phyloP scores from a whole-genome alignment of 495 filamentous ascomycete genomes.

The Sabuloglossum arenarium region DNA sequence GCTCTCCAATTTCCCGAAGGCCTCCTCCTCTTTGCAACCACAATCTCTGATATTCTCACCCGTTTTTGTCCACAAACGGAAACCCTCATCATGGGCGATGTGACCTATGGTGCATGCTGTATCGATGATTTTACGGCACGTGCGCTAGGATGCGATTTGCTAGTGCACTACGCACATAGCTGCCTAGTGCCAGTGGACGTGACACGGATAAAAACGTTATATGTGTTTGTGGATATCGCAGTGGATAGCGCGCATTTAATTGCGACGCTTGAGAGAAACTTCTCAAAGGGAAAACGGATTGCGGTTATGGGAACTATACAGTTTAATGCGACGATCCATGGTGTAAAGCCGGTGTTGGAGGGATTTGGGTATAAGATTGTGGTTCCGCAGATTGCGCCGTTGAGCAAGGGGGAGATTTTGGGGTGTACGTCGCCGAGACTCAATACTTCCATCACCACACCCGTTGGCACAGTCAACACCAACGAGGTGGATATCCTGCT shows the following conservation, averaged over 20 bases:
- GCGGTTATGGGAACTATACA: conserved; percentile 95
- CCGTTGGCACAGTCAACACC: conserved; percentile 18
- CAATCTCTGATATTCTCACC: conserved; percentile 90
- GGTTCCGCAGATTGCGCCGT: conserved; percentile 79
- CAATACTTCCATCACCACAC: conserved; percentile 7
- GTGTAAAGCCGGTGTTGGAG: conserved; percentile 51
- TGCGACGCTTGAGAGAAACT: conserved; percentile 75
- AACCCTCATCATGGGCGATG: conserved; percentile 96
- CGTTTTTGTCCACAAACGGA: conserved; percentile 81
- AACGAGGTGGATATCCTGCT: conserved; percentile 53
- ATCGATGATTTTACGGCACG: conserved; percentile 97
- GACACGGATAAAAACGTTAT: conserved; percentile 85
- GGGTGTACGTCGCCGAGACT: conserved; percentile 85
- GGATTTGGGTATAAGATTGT: conserved; percentile 61
- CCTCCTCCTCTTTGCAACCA: conserved; percentile 86
- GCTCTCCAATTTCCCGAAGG: conserved; percentile 95
- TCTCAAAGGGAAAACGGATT: conserved; percentile 60
- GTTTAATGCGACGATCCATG: conserved; percentile 92
- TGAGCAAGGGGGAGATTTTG: conserved; percentile 85
- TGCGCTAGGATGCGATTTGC: conserved; percentile 79
- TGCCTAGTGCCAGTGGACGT: conserved; percentile 92
- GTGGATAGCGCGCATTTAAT: conserved; percentile 80
- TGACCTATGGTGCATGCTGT: conserved; percentile 96
- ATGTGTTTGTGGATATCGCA: conserved; percentile 94
- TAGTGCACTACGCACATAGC: conserved; percentile 94